Conservation (phyloP, 192 early-diverging fungal species). For the Haplosporangium gracile region DNA sequence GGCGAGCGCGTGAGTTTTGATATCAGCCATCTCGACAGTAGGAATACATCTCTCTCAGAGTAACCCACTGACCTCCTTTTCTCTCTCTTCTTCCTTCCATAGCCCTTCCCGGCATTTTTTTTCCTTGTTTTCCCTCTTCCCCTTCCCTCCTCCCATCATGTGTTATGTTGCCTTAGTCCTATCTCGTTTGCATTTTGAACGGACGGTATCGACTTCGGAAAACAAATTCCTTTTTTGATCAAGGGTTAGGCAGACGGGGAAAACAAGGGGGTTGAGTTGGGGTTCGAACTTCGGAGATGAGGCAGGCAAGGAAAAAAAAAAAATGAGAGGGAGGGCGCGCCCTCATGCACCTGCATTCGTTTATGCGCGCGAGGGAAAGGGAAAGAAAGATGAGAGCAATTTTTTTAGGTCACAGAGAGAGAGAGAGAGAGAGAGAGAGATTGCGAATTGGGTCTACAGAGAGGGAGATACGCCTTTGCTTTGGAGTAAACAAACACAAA, state of each 20-base stretch:
- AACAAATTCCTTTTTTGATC: conserved; percentile 23
- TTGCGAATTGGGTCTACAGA: not conserved
- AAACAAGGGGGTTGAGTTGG: not conserved
- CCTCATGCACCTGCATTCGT: not conserved
- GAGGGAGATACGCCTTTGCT: not conserved
- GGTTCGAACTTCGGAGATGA: not conserved
- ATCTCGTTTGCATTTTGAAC: not conserved
- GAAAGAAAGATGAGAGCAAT: not conserved
- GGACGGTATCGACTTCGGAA: not conserved
- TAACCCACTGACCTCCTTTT: conserved; percentile 1
- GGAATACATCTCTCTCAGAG: no score
- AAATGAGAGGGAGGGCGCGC: not conserved
- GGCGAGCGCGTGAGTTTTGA: no score
- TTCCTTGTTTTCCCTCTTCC: not conserved
- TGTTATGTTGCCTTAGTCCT: not conserved
- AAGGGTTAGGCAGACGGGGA: not conserved
- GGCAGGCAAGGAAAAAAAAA: not conserved
- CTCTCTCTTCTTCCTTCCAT: not conserved
- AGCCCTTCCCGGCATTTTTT: not conserved
- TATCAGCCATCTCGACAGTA: no score
- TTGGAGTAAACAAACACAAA: not conserved
- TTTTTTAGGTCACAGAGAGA: not conserved
- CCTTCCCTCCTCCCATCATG: not conserved
- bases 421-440: not conserved
- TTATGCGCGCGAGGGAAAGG: not conserved